Conservation (phyloP, 371 early-diverging fungal genomes). For the Saksenaea oblongispora region DNA sequence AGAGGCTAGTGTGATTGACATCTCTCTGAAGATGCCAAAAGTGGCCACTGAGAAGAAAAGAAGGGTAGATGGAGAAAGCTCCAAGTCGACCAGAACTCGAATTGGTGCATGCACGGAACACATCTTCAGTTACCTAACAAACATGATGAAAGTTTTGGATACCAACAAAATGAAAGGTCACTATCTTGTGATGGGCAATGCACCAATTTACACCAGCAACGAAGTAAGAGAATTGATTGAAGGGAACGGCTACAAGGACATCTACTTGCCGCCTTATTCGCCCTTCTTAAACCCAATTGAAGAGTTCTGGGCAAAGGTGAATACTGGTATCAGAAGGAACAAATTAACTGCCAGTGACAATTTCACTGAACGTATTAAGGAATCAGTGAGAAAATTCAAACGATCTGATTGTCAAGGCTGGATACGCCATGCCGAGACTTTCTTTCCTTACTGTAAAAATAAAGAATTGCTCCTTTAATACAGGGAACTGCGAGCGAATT, state of each 20-base stretch:
- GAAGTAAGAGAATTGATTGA: slow-evolving; percentile 2
- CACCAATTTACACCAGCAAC: background rate
- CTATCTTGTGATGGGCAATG: no score
- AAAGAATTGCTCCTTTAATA: background rate
- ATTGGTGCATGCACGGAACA: background rate
- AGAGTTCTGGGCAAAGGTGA: slow-evolving; percentile 13
- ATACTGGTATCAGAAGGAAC: slow-evolving; percentile 7
- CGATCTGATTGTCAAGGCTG: slow-evolving; percentile 8
- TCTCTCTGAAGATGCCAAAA: slow-evolving; percentile 1
- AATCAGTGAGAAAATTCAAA: slow-evolving; percentile 10
- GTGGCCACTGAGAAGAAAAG: no score
- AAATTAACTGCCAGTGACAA: background rate
- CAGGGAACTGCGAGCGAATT: no score
- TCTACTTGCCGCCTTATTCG: slow-evolving; percentile 14
- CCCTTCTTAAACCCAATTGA: slow-evolving; percentile 14
- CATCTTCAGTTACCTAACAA: background rate
- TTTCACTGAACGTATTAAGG: slow-evolving; percentile 5
- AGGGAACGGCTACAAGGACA: background rate
- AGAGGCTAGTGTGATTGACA: slow-evolving; percentile 9
- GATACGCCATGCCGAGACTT: slow-evolving; percentile 2
- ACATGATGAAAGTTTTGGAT: slow-evolving; percentile 11
- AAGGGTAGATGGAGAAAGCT: no score
- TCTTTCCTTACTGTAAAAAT: slow-evolving; percentile 7
- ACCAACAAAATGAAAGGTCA: slow-evolving; percentile 6
- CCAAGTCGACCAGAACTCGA: background rate